Evolutionary conservation across 2,329 filamentous ascomycete genomes (phyloP).

Genomic region (Alternaria conjuncta): DNA sequence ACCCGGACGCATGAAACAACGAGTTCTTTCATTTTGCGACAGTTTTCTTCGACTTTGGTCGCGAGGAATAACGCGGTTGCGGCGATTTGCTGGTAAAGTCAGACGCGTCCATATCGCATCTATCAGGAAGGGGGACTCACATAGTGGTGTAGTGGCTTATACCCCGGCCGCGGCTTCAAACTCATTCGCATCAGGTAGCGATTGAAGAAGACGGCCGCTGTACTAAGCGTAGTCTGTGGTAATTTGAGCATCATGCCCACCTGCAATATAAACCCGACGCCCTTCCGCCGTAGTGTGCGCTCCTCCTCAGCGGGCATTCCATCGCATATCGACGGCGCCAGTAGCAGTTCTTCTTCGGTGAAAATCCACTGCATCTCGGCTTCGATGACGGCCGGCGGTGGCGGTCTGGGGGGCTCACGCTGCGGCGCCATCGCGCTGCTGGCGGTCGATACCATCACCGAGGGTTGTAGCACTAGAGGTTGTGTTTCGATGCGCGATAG

Average conservation of each 20-base stretch:
- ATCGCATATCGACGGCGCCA: slow-evolving; percentile 83
- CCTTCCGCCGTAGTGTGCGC: slow-evolving; percentile 81
- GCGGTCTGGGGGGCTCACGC: slow-evolving; percentile 44
- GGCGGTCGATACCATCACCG: slow-evolving; percentile 40
- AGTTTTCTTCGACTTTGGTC: slow-evolving; percentile 97
- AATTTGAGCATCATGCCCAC: slow-evolving; percentile 91
- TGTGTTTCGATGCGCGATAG: neutral
- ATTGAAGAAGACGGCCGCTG: slow-evolving; percentile 93
- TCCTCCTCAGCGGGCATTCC: slow-evolving; percentile 81
- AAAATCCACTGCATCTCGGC: slow-evolving; percentile 85
- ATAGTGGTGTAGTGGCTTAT: slow-evolving; percentile 83
- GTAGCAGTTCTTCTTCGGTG: slow-evolving; percentile 78
- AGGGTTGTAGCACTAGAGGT: neutral
- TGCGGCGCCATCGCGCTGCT: slow-evolving; percentile 23
- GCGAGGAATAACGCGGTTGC: slow-evolving; percentile 92
- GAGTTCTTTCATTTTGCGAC: slow-evolving; percentile 91
- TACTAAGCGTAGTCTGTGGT: slow-evolving; percentile 89
- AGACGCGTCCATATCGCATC: slow-evolving; percentile 1
- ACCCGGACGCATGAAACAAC: slow-evolving; percentile 93
- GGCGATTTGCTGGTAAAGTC: slow-evolving; percentile 69
- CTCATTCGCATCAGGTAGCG: slow-evolving; percentile 92
- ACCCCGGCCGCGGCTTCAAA: slow-evolving; percentile 73
- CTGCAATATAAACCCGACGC: slow-evolving; percentile 95
- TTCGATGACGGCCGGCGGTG: slow-evolving; percentile 58
- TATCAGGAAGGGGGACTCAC: slow-evolving; percentile 33